Evolutionary conservation across 306 rosid genomes (phyloP).

Genomic region (Pterocarpus santalinus): DNA sequence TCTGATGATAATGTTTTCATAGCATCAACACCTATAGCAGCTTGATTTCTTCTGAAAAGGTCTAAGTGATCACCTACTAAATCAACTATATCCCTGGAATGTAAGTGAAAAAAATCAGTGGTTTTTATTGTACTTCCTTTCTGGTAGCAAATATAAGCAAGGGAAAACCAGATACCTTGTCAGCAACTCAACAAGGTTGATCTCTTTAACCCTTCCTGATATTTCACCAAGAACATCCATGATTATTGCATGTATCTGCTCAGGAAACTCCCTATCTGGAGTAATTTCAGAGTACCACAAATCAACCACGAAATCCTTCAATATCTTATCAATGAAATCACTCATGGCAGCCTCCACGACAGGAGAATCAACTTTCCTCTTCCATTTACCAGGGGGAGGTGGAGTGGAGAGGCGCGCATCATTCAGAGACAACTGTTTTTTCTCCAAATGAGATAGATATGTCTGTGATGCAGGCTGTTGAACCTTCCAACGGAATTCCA

Average conservation of each 20-base stretch:
- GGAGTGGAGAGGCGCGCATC: conserved; percentile 75
- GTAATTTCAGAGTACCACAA: conserved; percentile 89
- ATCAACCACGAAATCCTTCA: conserved; percentile 92
- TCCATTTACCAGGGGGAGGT: conserved; percentile 73
- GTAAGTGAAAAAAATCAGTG: conserved; percentile 42
- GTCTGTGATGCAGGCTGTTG: conserved; percentile 58
- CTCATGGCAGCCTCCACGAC: conserved; percentile 78
- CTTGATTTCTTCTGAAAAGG: conserved; percentile 95
- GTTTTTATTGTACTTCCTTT: conserved; percentile 30
- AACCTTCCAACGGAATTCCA: conserved; percentile 86
- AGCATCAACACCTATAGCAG: conserved; percentile 86
- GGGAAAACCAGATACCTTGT: conserved; percentile 69
- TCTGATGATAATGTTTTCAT: conserved; percentile 94
- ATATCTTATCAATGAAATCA: conserved; percentile 75
- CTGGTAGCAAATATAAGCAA: conserved; percentile 36
- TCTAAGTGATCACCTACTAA: conserved; percentile 88
- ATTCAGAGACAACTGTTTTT: conserved; percentile 77
- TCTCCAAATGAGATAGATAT: conserved; percentile 87
- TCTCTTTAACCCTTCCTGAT: conserved; percentile 75
- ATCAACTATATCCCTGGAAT: conserved; percentile 88
- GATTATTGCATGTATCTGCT: conserved; percentile 71
- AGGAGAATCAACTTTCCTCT: conserved; percentile 85
- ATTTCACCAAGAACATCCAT: conserved; percentile 96
- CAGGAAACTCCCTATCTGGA: conserved; percentile 90
- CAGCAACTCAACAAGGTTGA: conserved; percentile 91